Conservation (phyloP, 805 yeast species). For the Nakazawaea peltata region DNA sequence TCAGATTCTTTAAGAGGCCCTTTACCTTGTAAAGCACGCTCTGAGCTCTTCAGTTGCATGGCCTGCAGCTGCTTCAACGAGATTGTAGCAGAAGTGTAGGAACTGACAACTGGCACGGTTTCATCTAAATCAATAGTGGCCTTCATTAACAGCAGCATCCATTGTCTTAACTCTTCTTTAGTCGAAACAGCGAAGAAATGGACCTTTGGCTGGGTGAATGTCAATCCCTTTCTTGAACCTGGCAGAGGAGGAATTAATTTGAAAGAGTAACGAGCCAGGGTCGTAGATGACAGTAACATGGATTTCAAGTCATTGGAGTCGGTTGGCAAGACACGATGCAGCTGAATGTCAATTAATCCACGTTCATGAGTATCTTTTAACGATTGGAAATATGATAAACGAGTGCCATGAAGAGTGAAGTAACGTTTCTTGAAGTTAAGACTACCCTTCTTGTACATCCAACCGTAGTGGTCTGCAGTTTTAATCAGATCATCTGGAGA, state of each 20-base stretch:
- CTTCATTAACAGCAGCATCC: slow-evolving; percentile 93
- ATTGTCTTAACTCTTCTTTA: slow-evolving; percentile 82
- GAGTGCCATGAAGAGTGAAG: slow-evolving; percentile 85
- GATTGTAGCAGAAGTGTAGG: slow-evolving; percentile 94
- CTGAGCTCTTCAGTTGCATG: slow-evolving; percentile 56
- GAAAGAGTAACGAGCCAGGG: slow-evolving; percentile 90
- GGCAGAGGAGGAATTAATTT: slow-evolving; percentile 96
- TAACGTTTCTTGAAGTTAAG: slow-evolving; percentile 83
- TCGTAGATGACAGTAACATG: slow-evolving; percentile 85
- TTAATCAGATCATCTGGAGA: slow-evolving; percentile 73
- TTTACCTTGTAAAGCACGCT: slow-evolving; percentile 44
- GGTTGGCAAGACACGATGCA: slow-evolving; percentile 84
- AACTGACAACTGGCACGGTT: slow-evolving; percentile 80
- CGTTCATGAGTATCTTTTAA: slow-evolving; percentile 76
- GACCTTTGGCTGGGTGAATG: slow-evolving; percentile 92
- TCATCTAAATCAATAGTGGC: slow-evolving; percentile 97
- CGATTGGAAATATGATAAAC: slow-evolving; percentile 80
- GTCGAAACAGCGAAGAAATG: slow-evolving; percentile 95
- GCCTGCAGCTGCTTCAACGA: slow-evolving; percentile 83
- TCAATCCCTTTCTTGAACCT: slow-evolving; percentile 89
- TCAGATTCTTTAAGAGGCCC: slow-evolving; percentile 15
- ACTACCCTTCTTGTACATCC: slow-evolving; percentile 93
- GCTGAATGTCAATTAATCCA: slow-evolving; percentile 92
- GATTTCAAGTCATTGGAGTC: slow-evolving; percentile 78
- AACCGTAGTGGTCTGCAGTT: slow-evolving; percentile 75